A percentile compares a stretch with the other conserved stretches of the same genome.
phyloP scores from a whole-genome alignment of 2,329 filamentous ascomycete genomes.

The Pyricularia grisea region DNA sequence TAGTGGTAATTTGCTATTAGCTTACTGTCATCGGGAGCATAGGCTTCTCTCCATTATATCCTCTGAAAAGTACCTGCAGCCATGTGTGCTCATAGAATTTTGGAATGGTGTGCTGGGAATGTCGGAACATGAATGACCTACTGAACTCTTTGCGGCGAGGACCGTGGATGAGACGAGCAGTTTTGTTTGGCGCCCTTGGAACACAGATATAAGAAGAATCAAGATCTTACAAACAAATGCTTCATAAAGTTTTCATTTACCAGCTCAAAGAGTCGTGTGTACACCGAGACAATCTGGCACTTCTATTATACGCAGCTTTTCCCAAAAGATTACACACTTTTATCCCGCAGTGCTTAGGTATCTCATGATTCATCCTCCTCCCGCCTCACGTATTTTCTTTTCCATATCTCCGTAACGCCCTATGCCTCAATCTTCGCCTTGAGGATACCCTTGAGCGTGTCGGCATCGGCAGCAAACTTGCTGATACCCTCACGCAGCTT shows the following conservation, averaged over 20 bases:
- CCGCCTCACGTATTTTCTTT: not conserved
- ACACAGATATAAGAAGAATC: not conserved
- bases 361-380: not conserved
- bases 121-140: too few species aligned
- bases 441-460: conserved; percentile 88
- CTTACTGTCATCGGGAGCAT: too few species aligned
- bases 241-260: not conserved
- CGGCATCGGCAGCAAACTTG: conserved; percentile 95
- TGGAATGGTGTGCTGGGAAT: too few species aligned
- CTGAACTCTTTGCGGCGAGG: not conserved
- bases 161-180: too few species aligned
- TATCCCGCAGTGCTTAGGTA: not conserved
- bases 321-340: not conserved
- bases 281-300: not conserved
- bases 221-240: not conserved
- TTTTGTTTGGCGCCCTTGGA: not conserved
- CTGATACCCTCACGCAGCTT: conserved; percentile 99
- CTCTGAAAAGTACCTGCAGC: too few species aligned
- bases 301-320: not conserved
- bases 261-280: not conserved
- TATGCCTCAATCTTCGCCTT: conserved; percentile 62
- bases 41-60: too few species aligned
- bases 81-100: too few species aligned
- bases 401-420: not conserved
- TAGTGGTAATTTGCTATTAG: not conserved